Conservation (phyloP, 2,329 filamentous ascomycete genomes). For the Talaromyces sp. region DNA sequence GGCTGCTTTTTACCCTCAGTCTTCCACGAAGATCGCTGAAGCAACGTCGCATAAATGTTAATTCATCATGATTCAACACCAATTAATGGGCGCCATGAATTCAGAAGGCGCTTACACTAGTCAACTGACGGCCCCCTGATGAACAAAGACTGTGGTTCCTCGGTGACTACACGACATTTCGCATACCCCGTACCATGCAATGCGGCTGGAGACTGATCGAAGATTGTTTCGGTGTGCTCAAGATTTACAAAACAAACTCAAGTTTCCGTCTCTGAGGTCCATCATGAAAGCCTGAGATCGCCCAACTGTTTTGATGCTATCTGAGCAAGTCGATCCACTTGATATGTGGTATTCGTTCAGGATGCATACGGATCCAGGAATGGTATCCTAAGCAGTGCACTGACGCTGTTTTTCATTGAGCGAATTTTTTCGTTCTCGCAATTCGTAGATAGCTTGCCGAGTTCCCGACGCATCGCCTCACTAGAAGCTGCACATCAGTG, state of each 20-base stretch:
- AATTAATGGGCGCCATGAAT: background rate
- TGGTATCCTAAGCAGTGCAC: background rate
- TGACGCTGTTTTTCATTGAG: background rate
- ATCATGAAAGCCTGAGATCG: background rate
- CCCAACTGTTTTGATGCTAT: background rate
- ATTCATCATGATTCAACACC: background rate
- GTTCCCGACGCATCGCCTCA: background rate
- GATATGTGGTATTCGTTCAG: background rate
- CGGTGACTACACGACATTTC: background rate
- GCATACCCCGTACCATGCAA: background rate
- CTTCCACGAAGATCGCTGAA: background rate
- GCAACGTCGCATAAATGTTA: background rate
- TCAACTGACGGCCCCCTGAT: background rate
- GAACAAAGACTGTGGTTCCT: background rate
- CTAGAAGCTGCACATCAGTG: background rate
- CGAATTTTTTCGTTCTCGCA: background rate
- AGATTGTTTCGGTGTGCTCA: background rate
- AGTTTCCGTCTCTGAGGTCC: background rate
- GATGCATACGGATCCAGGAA: background rate
- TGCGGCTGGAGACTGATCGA: background rate
- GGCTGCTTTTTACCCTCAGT: background rate
- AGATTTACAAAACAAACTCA: background rate
- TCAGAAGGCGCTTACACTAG: background rate
- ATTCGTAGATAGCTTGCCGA: constrained; percentile 5
- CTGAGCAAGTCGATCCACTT: background rate